Evolutionary conservation across 108 stramenopile species (phyloP), one percentile per base, ranked within the genome.

Genomic region (Cyclotella kingstonii): DNA sequence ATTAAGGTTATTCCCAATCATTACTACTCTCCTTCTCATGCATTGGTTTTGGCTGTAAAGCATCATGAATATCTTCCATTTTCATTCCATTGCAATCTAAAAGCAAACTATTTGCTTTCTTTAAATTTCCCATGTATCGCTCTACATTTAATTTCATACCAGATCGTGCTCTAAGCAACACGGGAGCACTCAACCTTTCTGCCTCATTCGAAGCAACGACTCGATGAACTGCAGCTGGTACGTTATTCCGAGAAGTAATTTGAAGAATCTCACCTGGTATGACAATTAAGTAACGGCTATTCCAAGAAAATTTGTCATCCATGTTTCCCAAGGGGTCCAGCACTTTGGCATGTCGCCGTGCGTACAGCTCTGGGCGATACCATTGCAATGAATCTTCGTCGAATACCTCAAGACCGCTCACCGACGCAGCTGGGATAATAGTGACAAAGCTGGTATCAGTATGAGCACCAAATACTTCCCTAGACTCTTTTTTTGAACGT

Each of bases 261-360:
- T 93, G 91, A 28, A 93, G 66, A 19, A 87, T 69, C 45, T 87
- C 87, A 11, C 91, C 91, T 15, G 91, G 84, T 77, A 93, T 84
- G 31, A 87, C 62, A 52, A 86, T 79, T 29, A 89, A 60, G 44
- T 93, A 93, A 7, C 86, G 74, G 49, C 80, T 31, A 49, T 89
- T 75, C 90, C 90, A 91, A 6, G 87, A 87, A 21, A 84, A 64
- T 36, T 57, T 26, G 27, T 54, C 46, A 10, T 74, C 61, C 44
- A 70, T 76, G 10, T 70, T 48, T 9, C 50, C 63, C 26, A n/a
- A 35, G 9, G 59, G 64, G 2, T 73, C 63, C 23, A 62, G 33
- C 14, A 57, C 68, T 46, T 66, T 72, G 25, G 70, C 58, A 30
- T 69, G 59, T 31, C 48, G 50, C 4, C 83, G 79, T 35, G 90